Conservation (phyloP, 495 filamentous ascomycete species). For the Staphylotrichum longicolle region DNA sequence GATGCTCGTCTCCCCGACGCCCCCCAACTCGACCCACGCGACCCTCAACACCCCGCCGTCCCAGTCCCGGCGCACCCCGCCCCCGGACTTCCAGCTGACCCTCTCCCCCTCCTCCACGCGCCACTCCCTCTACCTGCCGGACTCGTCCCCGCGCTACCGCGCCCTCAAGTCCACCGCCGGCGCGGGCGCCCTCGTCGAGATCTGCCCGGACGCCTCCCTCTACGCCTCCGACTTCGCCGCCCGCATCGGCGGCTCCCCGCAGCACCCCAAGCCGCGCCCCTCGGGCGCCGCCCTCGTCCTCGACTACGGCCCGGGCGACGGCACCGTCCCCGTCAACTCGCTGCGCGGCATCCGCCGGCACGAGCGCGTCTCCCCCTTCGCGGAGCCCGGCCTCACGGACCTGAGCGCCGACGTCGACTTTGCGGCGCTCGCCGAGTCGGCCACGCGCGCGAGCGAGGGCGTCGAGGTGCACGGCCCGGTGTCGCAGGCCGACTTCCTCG, state of each 20-base stretch:
- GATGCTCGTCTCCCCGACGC: conserved; percentile 72
- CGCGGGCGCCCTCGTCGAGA: conserved; percentile 70
- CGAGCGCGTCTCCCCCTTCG: conserved; percentile 69
- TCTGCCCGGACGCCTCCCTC: conserved; percentile 79
- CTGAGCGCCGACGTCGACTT: conserved; percentile 93
- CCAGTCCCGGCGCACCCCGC: conserved; percentile 49
- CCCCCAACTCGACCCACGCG: conserved; percentile 46
- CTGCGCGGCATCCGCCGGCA: conserved; percentile 83
- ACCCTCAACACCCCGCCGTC: conserved; percentile 51
- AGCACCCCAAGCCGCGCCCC: conserved; percentile 56
- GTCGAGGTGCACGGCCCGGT: conserved; percentile 94
- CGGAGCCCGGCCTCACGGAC: conserved; percentile 74
- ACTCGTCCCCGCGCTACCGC: conserved; percentile 76
- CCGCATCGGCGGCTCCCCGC: conserved; percentile 69
- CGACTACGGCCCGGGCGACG: conserved; percentile 78
- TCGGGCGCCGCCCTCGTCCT: conserved; percentile 87
- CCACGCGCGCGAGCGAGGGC: conserved; percentile 65
- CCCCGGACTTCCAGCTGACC: conserved; percentile 81
- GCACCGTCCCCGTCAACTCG: conserved; percentile 77
- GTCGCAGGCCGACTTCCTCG: conserved; percentile 77
- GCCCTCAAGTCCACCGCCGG: conserved; percentile 61
- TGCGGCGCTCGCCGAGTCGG: conserved; percentile 74
- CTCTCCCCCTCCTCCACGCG: conserved; percentile 70
- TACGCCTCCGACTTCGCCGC: conserved; percentile 76
- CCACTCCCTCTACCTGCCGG: conserved; percentile 79